phyloP scores from a whole-genome alignment of 2,329 filamentous ascomycete genomes.

The Rutstroemia sp. region DNA sequence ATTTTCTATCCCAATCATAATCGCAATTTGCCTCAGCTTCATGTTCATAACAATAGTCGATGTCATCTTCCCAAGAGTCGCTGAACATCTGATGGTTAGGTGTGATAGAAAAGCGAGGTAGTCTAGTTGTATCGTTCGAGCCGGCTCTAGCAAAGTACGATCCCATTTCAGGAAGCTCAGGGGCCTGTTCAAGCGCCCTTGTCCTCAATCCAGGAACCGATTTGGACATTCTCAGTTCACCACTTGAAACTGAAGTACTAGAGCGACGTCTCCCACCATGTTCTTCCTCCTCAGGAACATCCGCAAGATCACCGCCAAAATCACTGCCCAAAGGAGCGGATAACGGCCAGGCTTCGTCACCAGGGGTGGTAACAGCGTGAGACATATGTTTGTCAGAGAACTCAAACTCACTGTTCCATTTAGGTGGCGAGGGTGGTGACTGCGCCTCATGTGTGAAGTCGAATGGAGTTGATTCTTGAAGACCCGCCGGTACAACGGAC shows the following conservation, averaged over 20 bases:
- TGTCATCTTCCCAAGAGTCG: slow-evolving; percentile 58
- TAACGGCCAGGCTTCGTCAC: slow-evolving; percentile 40
- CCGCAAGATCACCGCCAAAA: slow-evolving; percentile 37
- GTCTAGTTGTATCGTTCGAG: background rate
- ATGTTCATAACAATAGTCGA: slow-evolving; percentile 65
- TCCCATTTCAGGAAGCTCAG: slow-evolving; percentile 2
- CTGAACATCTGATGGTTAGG: background rate
- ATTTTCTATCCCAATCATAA: slow-evolving; percentile 56
- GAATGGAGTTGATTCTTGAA: slow-evolving; percentile 40
- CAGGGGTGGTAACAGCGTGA: slow-evolving; percentile 37
- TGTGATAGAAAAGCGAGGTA: background rate
- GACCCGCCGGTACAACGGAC: slow-evolving; percentile 31
- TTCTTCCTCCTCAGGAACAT: slow-evolving; percentile 56
- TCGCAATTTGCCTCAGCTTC: slow-evolving; percentile 60
- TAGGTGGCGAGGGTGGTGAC: slow-evolving; percentile 14
- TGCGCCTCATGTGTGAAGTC: slow-evolving; percentile 16
- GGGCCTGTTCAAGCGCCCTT: slow-evolving; percentile 24
- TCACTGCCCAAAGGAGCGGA: slow-evolving; percentile 19
- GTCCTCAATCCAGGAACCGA: slow-evolving; percentile 29
- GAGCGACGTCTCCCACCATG: slow-evolving; percentile 16
- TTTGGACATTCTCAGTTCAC: slow-evolving; percentile 24
- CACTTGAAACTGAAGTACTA: slow-evolving; percentile 20
- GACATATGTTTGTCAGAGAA: slow-evolving; percentile 22
- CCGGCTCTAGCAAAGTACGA: background rate
- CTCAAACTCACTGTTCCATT: slow-evolving; percentile 24